Conservation (phyloP, 2,329 filamentous ascomycete species). For the Decorospora gaudefroyi region DNA sequence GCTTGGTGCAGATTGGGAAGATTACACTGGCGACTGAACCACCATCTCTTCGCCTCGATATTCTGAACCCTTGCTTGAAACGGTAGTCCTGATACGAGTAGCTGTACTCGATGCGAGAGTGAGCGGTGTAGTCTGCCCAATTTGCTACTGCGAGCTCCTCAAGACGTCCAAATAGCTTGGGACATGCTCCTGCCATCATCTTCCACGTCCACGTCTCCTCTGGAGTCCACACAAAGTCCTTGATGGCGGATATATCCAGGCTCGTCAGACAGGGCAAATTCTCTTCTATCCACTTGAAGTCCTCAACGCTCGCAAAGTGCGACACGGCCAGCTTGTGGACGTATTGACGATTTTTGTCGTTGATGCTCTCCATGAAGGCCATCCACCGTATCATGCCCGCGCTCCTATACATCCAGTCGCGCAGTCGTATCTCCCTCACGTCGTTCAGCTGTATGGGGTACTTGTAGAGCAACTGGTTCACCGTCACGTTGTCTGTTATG, state of each 20-base stretch:
- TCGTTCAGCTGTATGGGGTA: constrained; percentile 41
- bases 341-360: constrained; percentile 36
- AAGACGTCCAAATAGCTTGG: constrained; percentile 36
- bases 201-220: constrained; percentile 48
- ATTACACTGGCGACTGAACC: constrained; percentile 42
- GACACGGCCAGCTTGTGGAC: constrained; percentile 45
- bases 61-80: constrained; percentile 43
- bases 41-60: constrained; percentile 42
- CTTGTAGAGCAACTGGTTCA: constrained; percentile 41
- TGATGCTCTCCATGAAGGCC: constrained; percentile 40
- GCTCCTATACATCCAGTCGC: constrained; percentile 42
- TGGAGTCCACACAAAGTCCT: constrained; percentile 47
- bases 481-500: constrained; percentile 36
- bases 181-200: constrained; percentile 39
- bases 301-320: constrained; percentile 44
- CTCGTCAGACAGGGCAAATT: constrained; percentile 41
- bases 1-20: constrained; percentile 37
- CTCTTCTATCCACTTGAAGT: constrained; percentile 47
- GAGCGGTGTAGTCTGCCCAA: constrained; percentile 46
- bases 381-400: constrained; percentile 38
- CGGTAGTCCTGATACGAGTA: constrained; percentile 46
- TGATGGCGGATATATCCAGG: constrained; percentile 45
- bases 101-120: constrained; percentile 45
- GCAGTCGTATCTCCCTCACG: constrained; percentile 38
- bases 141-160: constrained; percentile 45